Conservation (phyloP, 1,284 basidiomycete genomes). For the Trametes hirsuta region DNA sequence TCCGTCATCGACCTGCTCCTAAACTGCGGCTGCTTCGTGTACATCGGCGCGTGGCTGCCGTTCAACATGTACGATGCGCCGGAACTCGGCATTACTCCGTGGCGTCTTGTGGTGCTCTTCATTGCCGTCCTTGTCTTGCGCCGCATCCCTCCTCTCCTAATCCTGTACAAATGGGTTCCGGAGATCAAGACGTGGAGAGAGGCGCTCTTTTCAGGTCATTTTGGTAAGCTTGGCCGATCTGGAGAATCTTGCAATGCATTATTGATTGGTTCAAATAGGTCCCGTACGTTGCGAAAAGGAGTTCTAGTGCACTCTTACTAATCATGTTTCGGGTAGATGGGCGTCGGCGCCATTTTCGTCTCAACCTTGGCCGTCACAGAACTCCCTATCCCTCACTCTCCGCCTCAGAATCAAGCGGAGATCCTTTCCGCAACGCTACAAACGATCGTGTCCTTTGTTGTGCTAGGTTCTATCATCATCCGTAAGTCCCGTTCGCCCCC, state of each 20-base stretch:
- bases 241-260: too few species aligned
- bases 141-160: conserved; percentile 75
- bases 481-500: conserved; percentile 50
- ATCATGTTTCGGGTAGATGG: conserved; percentile 52
- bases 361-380: conserved; percentile 74
- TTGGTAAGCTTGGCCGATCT: conserved; percentile 51
- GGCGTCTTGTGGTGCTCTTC: conserved; percentile 74
- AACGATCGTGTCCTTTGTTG: conserved; percentile 84
- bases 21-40: conserved; percentile 88
- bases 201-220: conserved; percentile 87
- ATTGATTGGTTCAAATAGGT: conserved; percentile 38
- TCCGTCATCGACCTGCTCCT: conserved; percentile 87
- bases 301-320: too few species aligned
- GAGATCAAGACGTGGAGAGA: conserved; percentile 82
- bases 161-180: conserved; percentile 82
- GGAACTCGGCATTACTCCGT: conserved; percentile 68
- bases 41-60: conserved; percentile 89
- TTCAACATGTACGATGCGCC: conserved; percentile 70
- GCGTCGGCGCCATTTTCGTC: conserved; percentile 86
- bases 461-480: conserved; percentile 81
- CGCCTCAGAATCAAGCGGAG: conserved; percentile 71
- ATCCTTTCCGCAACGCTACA: conserved; percentile 70
- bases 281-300: conserved; percentile 46
- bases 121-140: conserved; percentile 71
- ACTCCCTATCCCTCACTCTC: conserved; percentile 60